phyloP scores from a whole-genome alignment of 208 protist genomes.

The Trypanosoma congolense region DNA sequence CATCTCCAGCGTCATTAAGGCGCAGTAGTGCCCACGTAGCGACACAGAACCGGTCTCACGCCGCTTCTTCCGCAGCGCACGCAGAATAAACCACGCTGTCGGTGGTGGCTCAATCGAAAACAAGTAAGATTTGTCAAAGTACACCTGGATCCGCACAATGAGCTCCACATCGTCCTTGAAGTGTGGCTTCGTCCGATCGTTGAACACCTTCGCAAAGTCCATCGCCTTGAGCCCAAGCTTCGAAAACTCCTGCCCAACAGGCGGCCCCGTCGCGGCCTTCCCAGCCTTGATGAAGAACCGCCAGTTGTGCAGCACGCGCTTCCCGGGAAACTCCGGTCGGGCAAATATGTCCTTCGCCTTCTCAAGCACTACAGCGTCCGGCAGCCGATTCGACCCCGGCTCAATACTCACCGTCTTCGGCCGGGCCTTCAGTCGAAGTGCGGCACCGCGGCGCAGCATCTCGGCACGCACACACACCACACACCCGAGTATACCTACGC shows the following conservation, averaged over 20 bases:
- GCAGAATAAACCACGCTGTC: background rate
- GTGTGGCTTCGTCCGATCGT: conserved; percentile 81
- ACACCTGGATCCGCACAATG: conserved; percentile 87
- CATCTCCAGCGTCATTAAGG: conserved; percentile 86
- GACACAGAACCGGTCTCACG: conserved; percentile 63
- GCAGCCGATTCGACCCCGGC: conserved; percentile 61
- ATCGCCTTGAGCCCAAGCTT: conserved; percentile 87
- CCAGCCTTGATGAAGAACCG: conserved; percentile 87
- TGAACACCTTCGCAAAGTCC: conserved; percentile 89
- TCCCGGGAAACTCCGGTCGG: conserved; percentile 68
- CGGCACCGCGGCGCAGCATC: conserved; percentile 39
- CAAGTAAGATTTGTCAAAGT: conserved; percentile 89
- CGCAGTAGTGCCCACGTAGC: conserved; percentile 58
- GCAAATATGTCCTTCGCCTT: conserved; percentile 65
- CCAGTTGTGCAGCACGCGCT: conserved; percentile 85
- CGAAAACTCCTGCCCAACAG: conserved; percentile 88
- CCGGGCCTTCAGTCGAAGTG: conserved; percentile 48
- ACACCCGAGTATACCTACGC: no score
- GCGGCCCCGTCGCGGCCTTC: conserved; percentile 83
- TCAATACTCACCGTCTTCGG: conserved; percentile 73
- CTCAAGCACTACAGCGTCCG: conserved; percentile 25
- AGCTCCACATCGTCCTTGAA: conserved; percentile 89
- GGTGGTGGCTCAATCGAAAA: conserved; percentile 85
- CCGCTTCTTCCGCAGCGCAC: conserved; percentile 12
- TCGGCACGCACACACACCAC: no score